These are phyloP conservation scores for Phytophthora macrochlamydospora DNA, from an alignment of 352 stramenopile genomes.

Conservation along the genomic window DNA sequence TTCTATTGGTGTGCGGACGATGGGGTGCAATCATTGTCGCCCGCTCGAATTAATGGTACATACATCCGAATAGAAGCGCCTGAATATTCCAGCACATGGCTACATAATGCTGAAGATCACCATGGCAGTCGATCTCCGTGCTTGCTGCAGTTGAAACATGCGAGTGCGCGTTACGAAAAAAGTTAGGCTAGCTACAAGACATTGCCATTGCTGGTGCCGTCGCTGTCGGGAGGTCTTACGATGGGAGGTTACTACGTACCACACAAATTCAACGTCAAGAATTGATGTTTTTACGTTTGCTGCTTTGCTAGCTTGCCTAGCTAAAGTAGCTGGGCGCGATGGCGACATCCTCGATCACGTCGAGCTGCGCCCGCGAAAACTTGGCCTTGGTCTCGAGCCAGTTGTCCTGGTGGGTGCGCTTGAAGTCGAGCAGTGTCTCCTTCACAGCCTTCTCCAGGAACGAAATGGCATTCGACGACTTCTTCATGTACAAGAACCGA, in stretches of 20 bases:
- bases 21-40: no score
- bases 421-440: conserved; percentile 84
- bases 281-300: no score
- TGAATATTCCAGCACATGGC: no score
- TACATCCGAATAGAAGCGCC: no score
- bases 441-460: conserved; percentile 78
- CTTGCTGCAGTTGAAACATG: no score
- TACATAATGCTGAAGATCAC: no score
- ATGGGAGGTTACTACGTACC: no score
- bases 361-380: conserved; percentile 64
- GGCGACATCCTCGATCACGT: conserved; percentile 77
- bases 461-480: conserved; percentile 55
- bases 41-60: no score
- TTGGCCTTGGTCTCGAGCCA: conserved; percentile 75
- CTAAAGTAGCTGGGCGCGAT: conserved; percentile 82
- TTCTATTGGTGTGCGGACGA: no score
- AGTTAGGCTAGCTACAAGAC: conserved; percentile 15
- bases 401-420: conserved; percentile 85
- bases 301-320: conserved; percentile 2
- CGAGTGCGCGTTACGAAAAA: no score
- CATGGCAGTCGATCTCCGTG: no score
- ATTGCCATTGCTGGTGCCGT: conserved; percentile 16
- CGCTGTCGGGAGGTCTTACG: conserved; percentile 5
- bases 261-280: no score
- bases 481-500: conserved; percentile 72